Evolutionary conservation across 371 early-diverging fungal species (phyloP), one percentile per base, ranked within the genome.

Genomic region (Capniomyces stellatus): DNA sequence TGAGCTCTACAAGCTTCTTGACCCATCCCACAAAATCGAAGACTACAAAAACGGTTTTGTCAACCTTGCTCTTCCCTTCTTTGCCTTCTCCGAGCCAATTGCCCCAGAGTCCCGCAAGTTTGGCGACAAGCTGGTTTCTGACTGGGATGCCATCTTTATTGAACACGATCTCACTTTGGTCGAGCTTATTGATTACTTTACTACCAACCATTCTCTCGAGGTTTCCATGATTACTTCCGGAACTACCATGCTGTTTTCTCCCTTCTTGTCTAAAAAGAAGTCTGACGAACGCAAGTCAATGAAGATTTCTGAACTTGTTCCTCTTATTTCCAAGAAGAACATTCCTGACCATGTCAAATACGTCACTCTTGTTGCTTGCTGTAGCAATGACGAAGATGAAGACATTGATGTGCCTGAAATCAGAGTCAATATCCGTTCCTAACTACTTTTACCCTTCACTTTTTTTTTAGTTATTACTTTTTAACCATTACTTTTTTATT

Each of bases 21-120:
- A 84, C 51, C 72, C 74, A n/a, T 76, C 78, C 60, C 66, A 67
- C 52, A 64, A 57, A 58, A 23, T 97, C 39, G 95, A 95, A 30
- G 88, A 92, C 59, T 97, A 82, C 79, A 98, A 94, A 82, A 99
- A 99, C 70, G 96, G 94, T 2, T 99, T 98, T 66, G 77, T 98
- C 56, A 98, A 98, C 70, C 69, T 99, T 59, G 98, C 99, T 0
- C 70, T 98, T 51, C 98, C 99, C n/a, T 93, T 98, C 83, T 86
- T 98, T 77, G 96, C 87, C 19, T 92, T 94, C 71, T 96, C 98
- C 19, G 99, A 99, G 59, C 98, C 98, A 4, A 89, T 98, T 62
- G 82, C 85, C 12, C 89, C 92, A 2, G 84, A 78, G 46, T 79
- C 76, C 64, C 66, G 76, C 58, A 80, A 82, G 76, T 92, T 92